Evolutionary conservation across 192 early-diverging fungal genomes (phyloP), one percentile per base, ranked within the genome.

Genomic region (Podila epigama): DNA sequence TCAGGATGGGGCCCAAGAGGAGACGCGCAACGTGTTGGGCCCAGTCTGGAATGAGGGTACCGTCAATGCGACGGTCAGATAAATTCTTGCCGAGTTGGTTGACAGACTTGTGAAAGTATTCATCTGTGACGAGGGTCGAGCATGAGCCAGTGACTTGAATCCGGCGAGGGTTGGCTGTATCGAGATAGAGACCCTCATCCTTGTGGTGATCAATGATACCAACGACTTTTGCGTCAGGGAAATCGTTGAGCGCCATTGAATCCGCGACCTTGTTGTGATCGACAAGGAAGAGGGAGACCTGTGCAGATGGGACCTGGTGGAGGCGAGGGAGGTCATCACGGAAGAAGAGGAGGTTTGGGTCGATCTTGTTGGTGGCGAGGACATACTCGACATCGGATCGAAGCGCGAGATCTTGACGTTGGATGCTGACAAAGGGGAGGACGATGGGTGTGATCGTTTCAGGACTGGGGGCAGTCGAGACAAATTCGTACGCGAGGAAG

Each of bases 201-300:
- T 54, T 60, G 68, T 94, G 92, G 59, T 94, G 92, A 77, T 94
- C 92, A 6, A 93, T 41, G 18, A 93, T 60, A 11, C 87, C 88
- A 2, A 81, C 67, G 12, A 93, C 84, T 15, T 70, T 69, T 2
- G 53, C 29, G 62, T 39, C 50, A 0, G 40, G 42, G 50, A 75
- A 29, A 11, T 66, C 51, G 18, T 56, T n/a, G n/a, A n/a, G n/a
- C n/a, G n/a, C 20, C 52, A 83, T 57, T 56, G 81, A 51, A 57
- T 64, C 41, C 13, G 79, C 50, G 60, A 92, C 64, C n/a, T 79
- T 66, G 71, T 93, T 93, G 56, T 93, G 92, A 58, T 93, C 92
- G 9, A 89, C 81, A 5, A 93, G 68, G 56, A 89, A 65, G 22
- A 92, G 40, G 2, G 75, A 60, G 11, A 79, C 50, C 32, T 61